Conservation (phyloP, 768 basidiomycete genomes). For the Xanthoconium stramineum region DNA sequence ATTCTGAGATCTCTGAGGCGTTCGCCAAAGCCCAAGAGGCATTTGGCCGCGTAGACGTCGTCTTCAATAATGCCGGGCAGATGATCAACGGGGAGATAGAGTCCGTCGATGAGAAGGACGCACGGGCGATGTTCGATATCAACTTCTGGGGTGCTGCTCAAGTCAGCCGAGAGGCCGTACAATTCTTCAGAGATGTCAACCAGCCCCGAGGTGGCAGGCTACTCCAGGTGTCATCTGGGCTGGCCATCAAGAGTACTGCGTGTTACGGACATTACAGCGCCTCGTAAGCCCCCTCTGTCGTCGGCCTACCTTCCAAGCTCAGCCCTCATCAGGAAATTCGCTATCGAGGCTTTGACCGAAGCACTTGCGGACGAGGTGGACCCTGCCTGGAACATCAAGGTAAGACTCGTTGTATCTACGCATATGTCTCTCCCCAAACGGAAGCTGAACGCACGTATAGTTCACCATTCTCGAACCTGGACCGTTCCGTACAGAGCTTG, state of each 20-base stretch:
- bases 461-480: conserved; percentile 24
- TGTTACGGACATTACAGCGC: conserved; percentile 25
- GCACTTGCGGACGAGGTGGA: conserved; percentile 7
- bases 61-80: conserved; percentile 38
- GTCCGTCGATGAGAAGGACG: conserved; percentile 28
- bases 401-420: not conserved
- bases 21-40: conserved; percentile 28
- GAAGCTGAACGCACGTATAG: conserved; percentile 1
- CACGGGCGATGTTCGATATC: conserved; percentile 37
- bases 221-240: conserved; percentile 32
- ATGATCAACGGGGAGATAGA: conserved; percentile 33
- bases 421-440: not conserved
- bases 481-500: conserved; percentile 11
- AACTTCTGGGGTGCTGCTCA: conserved; percentile 33
- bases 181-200: conserved; percentile 37
- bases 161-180: conserved; percentile 32
- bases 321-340: conserved; percentile 14
- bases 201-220: conserved; percentile 34
- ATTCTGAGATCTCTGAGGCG: conserved; percentile 22
- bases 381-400: conserved; percentile 23
- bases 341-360: conserved; percentile 28
- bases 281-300: conserved; percentile 12
- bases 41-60: conserved; percentile 37
- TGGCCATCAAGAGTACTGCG: conserved; percentile 14
- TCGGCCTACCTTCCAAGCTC: not conserved